Conservation (phyloP, 768 basidiomycete species). For the Lactarius evosmus region DNA sequence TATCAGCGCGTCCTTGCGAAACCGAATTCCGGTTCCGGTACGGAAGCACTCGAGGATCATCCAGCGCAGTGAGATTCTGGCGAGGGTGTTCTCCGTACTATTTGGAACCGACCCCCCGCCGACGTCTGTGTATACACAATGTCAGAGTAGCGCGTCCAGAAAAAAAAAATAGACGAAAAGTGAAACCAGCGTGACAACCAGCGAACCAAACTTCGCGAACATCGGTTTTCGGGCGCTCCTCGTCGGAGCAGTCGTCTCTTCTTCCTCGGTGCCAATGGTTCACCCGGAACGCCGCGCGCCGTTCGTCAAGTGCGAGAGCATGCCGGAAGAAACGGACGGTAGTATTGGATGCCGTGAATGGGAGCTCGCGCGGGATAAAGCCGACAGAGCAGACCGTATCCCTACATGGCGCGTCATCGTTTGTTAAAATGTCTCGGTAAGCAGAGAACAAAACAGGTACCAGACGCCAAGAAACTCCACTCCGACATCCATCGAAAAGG, state of each 20-base stretch:
- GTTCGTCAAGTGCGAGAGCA: constrained; percentile 68
- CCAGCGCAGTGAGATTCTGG: constrained; percentile 66
- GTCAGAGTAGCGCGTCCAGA: background rate
- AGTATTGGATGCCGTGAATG: constrained; percentile 61
- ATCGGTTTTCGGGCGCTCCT: constrained; percentile 42
- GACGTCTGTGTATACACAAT: constrained; percentile 46
- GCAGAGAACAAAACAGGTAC: constrained; percentile 34
- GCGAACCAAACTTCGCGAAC: constrained; percentile 81
- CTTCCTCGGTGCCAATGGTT: constrained; percentile 32
- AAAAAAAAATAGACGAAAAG: constrained; percentile 24
- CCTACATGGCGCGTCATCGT: constrained; percentile 40
- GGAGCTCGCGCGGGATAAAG: constrained; percentile 60
- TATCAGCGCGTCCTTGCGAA: constrained; percentile 27
- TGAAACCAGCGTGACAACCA: constrained; percentile 63
- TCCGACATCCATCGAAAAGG: constrained; percentile 71
- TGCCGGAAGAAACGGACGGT: constrained; percentile 67
- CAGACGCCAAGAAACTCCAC: constrained; percentile 75
- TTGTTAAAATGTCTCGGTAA: background rate
- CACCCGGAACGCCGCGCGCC: constrained; percentile 52
- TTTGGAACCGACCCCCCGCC: constrained; percentile 72
- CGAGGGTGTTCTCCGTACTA: constrained; percentile 52
- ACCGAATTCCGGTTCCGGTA: constrained; percentile 44
- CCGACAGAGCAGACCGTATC: constrained; percentile 72
- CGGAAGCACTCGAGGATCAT: constrained; percentile 51
- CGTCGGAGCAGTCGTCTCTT: constrained; percentile 41